Conservation (phyloP, 306 rosid species). For the Pyrus bretschneideri region DNA sequence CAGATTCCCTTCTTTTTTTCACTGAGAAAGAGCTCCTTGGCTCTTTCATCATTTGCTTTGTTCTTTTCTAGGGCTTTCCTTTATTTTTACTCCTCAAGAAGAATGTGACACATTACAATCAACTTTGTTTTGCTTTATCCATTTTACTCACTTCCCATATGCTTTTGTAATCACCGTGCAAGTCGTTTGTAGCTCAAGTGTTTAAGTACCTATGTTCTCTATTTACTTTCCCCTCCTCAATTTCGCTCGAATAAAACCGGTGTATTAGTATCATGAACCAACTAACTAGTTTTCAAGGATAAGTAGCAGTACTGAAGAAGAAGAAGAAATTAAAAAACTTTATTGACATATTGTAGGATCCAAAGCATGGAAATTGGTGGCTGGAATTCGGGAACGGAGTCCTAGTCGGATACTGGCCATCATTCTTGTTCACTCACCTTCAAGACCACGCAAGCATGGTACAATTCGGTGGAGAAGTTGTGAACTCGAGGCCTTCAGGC, state of each 20-base stretch:
- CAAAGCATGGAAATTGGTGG: slow-evolving; percentile 98
- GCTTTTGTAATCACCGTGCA: not conserved
- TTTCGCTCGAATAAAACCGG: not conserved
- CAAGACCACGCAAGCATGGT: slow-evolving; percentile 81
- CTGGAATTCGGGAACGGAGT: slow-evolving; percentile 73
- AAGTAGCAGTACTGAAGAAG: slow-evolving; percentile 5
- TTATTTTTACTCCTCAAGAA: not conserved
- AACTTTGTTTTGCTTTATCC: not conserved
- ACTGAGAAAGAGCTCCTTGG: slow-evolving; percentile 35
- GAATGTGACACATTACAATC: not conserved
- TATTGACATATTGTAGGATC: slow-evolving; percentile 46
- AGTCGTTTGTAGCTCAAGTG: not conserved
- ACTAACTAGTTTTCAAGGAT: not conserved
- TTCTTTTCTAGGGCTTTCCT: slow-evolving; percentile 10
- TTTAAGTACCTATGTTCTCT: not conserved
- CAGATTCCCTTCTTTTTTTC: slow-evolving; percentile 54
- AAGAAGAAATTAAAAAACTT: not conserved
- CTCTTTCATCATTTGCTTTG: slow-evolving; percentile 12
- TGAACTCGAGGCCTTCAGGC: slow-evolving; percentile 58
- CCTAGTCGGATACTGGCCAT: slow-evolving; percentile 89
- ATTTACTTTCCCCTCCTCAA: too few species aligned
- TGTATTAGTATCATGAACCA: not conserved
- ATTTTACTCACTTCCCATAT: not conserved
- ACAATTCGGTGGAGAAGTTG: slow-evolving; percentile 88
- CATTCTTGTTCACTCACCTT: slow-evolving; percentile 74